Evolutionary conservation across 805 yeast species (phyloP).

Genomic region (Priceomyces melissophilus): DNA sequence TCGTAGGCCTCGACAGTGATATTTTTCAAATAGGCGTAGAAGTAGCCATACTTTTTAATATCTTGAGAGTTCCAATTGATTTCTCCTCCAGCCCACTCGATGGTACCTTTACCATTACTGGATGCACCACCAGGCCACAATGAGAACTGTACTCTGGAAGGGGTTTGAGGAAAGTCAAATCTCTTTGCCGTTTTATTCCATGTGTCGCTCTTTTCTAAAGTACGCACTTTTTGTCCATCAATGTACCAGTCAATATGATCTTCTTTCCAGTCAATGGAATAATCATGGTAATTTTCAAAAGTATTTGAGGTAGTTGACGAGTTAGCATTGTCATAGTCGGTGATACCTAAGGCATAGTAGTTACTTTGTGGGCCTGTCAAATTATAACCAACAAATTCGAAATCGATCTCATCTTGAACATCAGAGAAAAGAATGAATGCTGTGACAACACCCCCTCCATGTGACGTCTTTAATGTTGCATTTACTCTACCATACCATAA

Average conservation of each 20-base stretch:
- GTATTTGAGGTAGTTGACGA: constrained; percentile 49
- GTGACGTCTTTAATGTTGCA: constrained; percentile 69
- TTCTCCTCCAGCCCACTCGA: constrained; percentile 85
- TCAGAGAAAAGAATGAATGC: constrained; percentile 80
- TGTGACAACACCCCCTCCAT: constrained; percentile 74
- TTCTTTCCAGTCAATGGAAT: constrained; percentile 79
- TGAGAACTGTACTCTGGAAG: constrained; percentile 67
- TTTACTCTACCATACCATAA: constrained; percentile 86
- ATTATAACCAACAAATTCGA: constrained; percentile 78
- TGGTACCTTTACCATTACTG: constrained; percentile 56
- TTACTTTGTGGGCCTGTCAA: constrained; percentile 69
- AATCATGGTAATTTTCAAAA: constrained; percentile 66
- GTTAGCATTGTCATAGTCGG: constrained; percentile 61
- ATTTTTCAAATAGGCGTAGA: constrained; percentile 60
- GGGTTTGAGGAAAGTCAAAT: constrained; percentile 69
- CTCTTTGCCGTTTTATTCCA: constrained; percentile 57
- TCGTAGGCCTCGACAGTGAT: constrained; percentile 67
- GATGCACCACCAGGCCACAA: constrained; percentile 75
- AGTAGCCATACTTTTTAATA: constrained; percentile 74
- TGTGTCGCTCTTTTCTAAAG: constrained; percentile 57
- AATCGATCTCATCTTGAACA: constrained; percentile 88
- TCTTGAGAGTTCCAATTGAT: constrained; percentile 81
- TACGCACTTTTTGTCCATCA: constrained; percentile 67
- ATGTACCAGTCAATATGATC: constrained; percentile 67
- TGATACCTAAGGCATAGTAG: constrained; percentile 71